Percentiles rank a stretch among this genome's conserved stretches.
Evolutionary conservation across 495 filamentous ascomycete genomes (phyloP).

Genomic region (Rusavskia elegans): DNA sequence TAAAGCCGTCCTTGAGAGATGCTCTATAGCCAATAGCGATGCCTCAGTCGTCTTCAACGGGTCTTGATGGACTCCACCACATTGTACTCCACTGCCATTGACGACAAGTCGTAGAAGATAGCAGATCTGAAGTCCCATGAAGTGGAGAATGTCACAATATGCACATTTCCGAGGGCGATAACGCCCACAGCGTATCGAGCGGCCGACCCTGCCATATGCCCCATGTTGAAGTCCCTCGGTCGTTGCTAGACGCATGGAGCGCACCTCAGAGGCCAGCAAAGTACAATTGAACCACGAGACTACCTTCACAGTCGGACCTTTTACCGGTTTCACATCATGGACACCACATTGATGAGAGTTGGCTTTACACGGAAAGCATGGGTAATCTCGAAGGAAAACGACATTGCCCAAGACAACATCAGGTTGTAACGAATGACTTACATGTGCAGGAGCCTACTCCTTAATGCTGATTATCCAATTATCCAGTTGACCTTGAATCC

Average conservation of each 20-base stretch:
- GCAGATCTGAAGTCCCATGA: constrained; percentile 16
- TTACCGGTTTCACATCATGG: constrained; percentile 48
- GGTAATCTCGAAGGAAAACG: too few species aligned
- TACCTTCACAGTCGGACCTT: constrained; percentile 38
- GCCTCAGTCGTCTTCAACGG: constrained; percentile 6
- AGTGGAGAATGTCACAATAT: constrained; percentile 7
- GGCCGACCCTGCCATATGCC: constrained; percentile 10
- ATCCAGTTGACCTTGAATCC: too few species aligned
- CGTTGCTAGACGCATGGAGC: neutral
- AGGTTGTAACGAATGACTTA: too few species aligned
- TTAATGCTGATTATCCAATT: too few species aligned
- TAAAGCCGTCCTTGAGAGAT: neutral
- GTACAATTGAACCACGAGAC: constrained; percentile 14
- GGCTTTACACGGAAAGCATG: too few species aligned
- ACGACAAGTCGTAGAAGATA: constrained; percentile 8
- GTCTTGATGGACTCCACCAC: neutral
- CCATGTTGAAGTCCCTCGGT: constrained; percentile 1
- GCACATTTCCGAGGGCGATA: constrained; percentile 12
- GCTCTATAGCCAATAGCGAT: constrained; percentile 2
- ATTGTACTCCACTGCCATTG: constrained; percentile 25
- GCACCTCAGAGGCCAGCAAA: neutral
- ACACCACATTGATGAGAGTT: constrained; percentile 7
- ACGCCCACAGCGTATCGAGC: constrained; percentile 5
- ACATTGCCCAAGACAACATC: too few species aligned
- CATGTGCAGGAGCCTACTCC: too few species aligned